Percentiles rank a stretch among this genome's conserved stretches.
These are phyloP conservation scores for Trypanosomatidae sp. DNA, from an alignment of 208 protist species.

Conservation along the genomic window DNA sequence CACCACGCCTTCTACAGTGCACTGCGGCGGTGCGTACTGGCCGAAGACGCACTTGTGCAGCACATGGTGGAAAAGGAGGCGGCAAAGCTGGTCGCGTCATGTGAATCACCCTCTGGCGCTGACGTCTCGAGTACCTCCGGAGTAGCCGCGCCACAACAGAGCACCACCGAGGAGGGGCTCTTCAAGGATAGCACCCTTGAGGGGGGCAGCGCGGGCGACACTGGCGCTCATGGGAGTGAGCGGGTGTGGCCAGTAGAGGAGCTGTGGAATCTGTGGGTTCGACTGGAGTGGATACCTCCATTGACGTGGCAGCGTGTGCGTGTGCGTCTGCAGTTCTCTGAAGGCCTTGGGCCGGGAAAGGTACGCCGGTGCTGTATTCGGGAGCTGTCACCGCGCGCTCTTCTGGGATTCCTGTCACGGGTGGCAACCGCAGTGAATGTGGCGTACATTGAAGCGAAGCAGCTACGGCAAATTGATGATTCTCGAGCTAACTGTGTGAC, in stretches of 20 bases:
- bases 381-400: constrained; percentile 1
- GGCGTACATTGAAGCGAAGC: not conserved
- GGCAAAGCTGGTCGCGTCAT: not conserved
- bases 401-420: not conserved
- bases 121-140: not conserved
- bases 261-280: constrained; percentile 24
- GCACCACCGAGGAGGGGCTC: constrained; percentile 9
- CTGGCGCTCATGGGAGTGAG: not conserved
- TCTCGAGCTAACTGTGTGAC: not conserved
- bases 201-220: not conserved
- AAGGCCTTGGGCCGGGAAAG: not conserved
- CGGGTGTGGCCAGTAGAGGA: constrained; percentile 13
- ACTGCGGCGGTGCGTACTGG: constrained; percentile 10
- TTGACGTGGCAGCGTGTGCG: not conserved
- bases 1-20: constrained; percentile 15
- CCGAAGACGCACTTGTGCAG: not conserved
- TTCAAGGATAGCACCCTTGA: constrained; percentile 4
- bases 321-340: constrained; percentile 3
- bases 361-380: not conserved
- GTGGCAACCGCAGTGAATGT: not conserved
- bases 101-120: not conserved
- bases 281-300: constrained; percentile 26
- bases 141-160: not conserved
- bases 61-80: constrained; percentile 1
- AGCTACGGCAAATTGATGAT: not conserved